Conservation (phyloP, 1,139 yeast species). For the Lodderomyces margitis region DNA sequence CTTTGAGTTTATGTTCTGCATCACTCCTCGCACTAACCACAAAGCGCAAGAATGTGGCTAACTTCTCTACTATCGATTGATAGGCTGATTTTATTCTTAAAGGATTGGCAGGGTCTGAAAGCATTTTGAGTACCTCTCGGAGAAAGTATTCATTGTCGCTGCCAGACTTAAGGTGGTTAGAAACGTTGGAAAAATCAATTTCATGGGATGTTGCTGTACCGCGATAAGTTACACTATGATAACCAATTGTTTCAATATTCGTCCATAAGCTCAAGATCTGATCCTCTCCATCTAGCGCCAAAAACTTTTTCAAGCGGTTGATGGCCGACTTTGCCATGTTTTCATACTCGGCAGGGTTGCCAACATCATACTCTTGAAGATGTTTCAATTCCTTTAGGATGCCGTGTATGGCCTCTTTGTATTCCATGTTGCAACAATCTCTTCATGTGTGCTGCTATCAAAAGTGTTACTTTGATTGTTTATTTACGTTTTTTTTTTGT, state of each 20-base stretch:
- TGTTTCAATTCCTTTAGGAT: constrained; percentile 24
- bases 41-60: neutral
- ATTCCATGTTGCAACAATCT: neutral
- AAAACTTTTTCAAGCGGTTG: constrained; percentile 9
- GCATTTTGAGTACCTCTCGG: neutral
- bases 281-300: constrained; percentile 4
- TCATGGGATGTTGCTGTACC: neutral
- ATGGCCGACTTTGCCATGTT: constrained; percentile 17
- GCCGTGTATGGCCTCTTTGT: constrained; percentile 21
- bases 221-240: constrained; percentile 3
- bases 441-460: neutral
- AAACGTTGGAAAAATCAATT: neutral
- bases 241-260: constrained; percentile 9
- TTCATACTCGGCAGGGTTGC: constrained; percentile 17
- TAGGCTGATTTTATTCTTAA: neutral
- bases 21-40: constrained; percentile 17
- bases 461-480: neutral
- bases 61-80: neutral
- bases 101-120: neutral
- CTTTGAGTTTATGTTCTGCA: constrained; percentile 21
- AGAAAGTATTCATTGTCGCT: neutral
- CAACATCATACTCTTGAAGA: constrained; percentile 17
- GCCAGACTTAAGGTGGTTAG: neutral
- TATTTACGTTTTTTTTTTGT: neutral
- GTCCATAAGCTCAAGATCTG: constrained; percentile 6